A percentile compares a stretch with the other conserved stretches of the same genome.
Evolutionary conservation across 139 green algal species (phyloP).

Genomic region (Picochlorum sp.): DNA sequence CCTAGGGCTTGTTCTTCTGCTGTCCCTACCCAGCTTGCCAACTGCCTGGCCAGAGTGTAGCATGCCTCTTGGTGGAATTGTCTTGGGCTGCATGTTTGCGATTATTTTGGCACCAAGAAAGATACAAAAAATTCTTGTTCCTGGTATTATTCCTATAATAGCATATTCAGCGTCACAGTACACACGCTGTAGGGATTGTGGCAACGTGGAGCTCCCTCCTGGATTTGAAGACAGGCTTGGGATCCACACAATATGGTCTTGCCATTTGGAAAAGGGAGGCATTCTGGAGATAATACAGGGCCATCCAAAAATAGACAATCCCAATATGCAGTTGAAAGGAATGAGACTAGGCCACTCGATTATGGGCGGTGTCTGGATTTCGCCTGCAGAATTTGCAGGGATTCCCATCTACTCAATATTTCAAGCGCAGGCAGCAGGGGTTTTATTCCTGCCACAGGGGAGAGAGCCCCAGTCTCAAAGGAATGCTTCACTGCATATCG

Average conservation of each 20-base stretch:
- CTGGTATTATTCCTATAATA: not conserved
- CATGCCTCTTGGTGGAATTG: not conserved
- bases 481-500: not conserved
- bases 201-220: not conserved
- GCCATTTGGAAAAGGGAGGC: not conserved
- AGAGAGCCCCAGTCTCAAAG: not conserved
- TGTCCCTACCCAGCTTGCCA: no score
- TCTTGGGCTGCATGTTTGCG: not conserved
- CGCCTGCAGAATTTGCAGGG: not conserved
- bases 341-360: constrained; percentile 1
- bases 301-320: not conserved
- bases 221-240: not conserved
- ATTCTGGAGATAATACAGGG: not conserved
- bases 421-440: not conserved
- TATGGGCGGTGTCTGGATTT: constrained; percentile 1
- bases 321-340: not conserved
- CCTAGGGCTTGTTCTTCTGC: no score
- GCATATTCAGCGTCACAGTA: not conserved
- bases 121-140: not conserved
- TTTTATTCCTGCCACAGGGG: not conserved
- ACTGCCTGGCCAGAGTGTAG: not conserved
- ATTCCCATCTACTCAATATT: not conserved
- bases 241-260: not conserved
- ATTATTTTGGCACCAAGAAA: not conserved
- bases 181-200: not conserved